phyloP scores from a whole-genome alignment of 805 yeast species.

The Nakazawaea ishiwadae region DNA sequence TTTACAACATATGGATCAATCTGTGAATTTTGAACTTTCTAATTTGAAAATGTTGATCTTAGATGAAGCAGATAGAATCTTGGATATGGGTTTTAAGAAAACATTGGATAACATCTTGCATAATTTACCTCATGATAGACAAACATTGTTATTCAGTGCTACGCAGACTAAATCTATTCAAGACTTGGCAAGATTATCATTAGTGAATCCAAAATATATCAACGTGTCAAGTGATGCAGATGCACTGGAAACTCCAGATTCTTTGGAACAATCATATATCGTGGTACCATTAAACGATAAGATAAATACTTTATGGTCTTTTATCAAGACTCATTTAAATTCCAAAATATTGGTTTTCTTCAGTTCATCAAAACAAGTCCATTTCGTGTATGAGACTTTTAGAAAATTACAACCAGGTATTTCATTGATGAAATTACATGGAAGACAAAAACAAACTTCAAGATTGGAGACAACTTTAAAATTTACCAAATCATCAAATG shows the following conservation, averaged over 20 bases:
- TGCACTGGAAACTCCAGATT: constrained; percentile 58
- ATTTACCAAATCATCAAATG: constrained; percentile 72
- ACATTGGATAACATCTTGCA: constrained; percentile 77
- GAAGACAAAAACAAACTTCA: constrained; percentile 87
- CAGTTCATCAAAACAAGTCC: constrained; percentile 87
- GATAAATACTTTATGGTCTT: constrained; percentile 80
- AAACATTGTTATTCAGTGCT: constrained; percentile 82
- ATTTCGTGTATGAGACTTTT: constrained; percentile 82
- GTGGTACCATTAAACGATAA: constrained; percentile 72
- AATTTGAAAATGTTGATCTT: constrained; percentile 75
- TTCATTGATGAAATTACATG: constrained; percentile 78
- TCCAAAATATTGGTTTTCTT: constrained; percentile 76
- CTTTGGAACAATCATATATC: constrained; percentile 79
- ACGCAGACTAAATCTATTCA: constrained; percentile 81
- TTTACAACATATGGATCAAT: constrained; percentile 86
- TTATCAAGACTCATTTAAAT: constrained; percentile 78
- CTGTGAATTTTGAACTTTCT: constrained; percentile 70
- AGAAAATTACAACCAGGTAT: constrained; percentile 90
- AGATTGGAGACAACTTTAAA: constrained; percentile 77
- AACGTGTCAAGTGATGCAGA: constrained; percentile 34
- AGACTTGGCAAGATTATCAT: constrained; percentile 77
- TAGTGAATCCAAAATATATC: constrained; percentile 58
- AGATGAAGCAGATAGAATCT: constrained; percentile 90
- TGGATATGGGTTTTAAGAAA: constrained; percentile 89
- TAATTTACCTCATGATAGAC: constrained; percentile 76